Conservation (phyloP, 2,329 filamentous ascomycete species). For the Penicillium sp. region DNA sequence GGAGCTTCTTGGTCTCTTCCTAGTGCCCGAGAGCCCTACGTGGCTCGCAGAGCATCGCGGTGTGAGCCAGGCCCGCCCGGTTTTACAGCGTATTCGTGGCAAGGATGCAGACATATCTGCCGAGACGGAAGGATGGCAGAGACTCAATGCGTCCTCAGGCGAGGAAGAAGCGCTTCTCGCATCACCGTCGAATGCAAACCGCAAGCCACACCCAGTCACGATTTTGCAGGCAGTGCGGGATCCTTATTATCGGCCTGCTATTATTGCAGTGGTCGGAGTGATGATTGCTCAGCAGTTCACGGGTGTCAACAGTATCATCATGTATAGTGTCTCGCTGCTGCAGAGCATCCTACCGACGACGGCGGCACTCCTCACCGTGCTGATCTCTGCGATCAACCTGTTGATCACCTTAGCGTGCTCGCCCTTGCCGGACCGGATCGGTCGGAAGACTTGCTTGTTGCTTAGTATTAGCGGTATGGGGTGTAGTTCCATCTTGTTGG, state of each 20-base stretch:
- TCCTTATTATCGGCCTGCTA: constrained; percentile 62
- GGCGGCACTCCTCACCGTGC: constrained; percentile 76
- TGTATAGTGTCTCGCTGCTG: constrained; percentile 93
- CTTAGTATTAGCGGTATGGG: constrained; percentile 82
- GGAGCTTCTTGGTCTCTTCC: constrained; percentile 64
- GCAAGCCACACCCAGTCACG: constrained; percentile 61
- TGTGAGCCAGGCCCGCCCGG: constrained; percentile 56
- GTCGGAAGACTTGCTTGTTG: constrained; percentile 78
- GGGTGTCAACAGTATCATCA: constrained; percentile 94
- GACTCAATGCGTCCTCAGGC: constrained; percentile 33
- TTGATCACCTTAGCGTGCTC: constrained; percentile 74
- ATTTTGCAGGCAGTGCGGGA: constrained; percentile 61
- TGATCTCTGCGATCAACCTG: constrained; percentile 82
- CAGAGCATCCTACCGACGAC: constrained; percentile 72
- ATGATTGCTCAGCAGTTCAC: constrained; percentile 92
- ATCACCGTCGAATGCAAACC: constrained; percentile 51
- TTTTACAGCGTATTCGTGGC: constrained; percentile 71
- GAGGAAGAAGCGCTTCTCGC: constrained; percentile 68
- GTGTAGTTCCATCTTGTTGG: constrained; percentile 66
- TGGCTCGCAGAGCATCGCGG: constrained; percentile 70
- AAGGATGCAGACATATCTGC: constrained; percentile 61
- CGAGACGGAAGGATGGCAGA: constrained; percentile 61
- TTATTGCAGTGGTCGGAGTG: constrained; percentile 78
- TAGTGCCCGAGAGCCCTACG: constrained; percentile 80
- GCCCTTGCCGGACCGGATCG: constrained; percentile 78